Base-by-base conservation (phyloP, 1,139 yeast genomes). In the Geotrichum reessii region DNA sequence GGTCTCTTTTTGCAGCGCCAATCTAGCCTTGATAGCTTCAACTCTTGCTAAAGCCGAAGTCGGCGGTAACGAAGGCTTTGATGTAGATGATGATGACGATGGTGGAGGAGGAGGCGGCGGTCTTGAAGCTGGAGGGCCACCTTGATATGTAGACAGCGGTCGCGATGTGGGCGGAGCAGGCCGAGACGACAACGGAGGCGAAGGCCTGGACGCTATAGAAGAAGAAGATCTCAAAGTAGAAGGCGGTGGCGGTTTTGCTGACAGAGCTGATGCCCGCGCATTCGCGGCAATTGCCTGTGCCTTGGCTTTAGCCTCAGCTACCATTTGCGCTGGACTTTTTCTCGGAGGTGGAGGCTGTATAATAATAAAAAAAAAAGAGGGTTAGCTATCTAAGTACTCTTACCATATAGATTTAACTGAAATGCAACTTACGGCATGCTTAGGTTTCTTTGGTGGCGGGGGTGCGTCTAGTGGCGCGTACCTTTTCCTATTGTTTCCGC, bases 251-350 rank as follows among this genome's bases (percentile, higher is more conserved):
- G 21, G 21, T 37, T 9, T 6, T 25, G 28, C 40, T n/a, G 47
- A 14, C 7, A 47, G 22, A 25, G 49, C n/a, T 12, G 48, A 22
- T 4, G 33, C 53, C n/a, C 59, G 50, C 5, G 52, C 53, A 17
- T 48, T 49, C 12, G 59, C 57, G 7, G 57, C 57, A 46, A 57
- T 50, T 24, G 48, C 49, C 48, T 57, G 59, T 6, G 59, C 59
- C 24, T 51, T 53, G 25, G 55, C 57, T 33, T 53, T 57, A 3
- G 59, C 59, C 22, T 57, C 58, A 22, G 52, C 57, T 11, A 51
- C 37, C 52, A 51, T 54, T 25, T 52, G 56, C 25, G 47, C 51
- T 9, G 53, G 53, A 19, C 40, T 48, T 25, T 52, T 51, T 33
- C 22, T 37, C 17, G 42, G 31, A 11, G 53, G 42, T 40, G 33